Conservation (phyloP, 2,329 filamentous ascomycete species). For the Trichoderma sp. region DNA sequence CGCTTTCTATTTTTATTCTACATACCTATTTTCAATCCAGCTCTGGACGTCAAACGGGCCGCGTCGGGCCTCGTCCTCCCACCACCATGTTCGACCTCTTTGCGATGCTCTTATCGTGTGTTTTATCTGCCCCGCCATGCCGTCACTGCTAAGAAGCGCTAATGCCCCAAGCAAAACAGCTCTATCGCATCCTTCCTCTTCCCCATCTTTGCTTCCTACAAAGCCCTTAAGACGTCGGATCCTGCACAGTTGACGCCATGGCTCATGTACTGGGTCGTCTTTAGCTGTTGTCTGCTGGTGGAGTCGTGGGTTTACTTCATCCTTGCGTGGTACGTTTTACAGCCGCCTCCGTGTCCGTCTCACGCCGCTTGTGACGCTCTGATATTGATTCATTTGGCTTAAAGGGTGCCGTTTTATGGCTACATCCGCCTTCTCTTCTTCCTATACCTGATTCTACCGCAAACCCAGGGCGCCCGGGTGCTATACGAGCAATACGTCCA, state of each 20-base stretch:
- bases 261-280: conserved; percentile 98
- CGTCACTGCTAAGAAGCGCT: conserved; percentile 20
- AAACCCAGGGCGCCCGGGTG: conserved; percentile 86
- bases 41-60: conserved; percentile 28
- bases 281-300: conserved; percentile 74
- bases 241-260: conserved; percentile 89
- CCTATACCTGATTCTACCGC: conserved; percentile 93
- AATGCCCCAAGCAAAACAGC: conserved; percentile 43
- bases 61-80: conserved; percentile 22
- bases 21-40: neutral
- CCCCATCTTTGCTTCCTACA: conserved; percentile 95
- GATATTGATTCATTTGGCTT: neutral
- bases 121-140: conserved; percentile 26
- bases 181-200: conserved; percentile 87
- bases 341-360: neutral
- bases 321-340: conserved; percentile 63
- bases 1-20: neutral
- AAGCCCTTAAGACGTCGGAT: conserved; percentile 89
- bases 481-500: conserved; percentile 84
- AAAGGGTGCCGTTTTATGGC: conserved; percentile 85
- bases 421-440: conserved; percentile 85
- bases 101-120: conserved; percentile 74
- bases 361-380: neutral
- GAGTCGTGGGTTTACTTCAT: conserved; percentile 90
- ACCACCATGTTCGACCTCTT: conserved; percentile 71